Evolutionary conservation across 2,329 filamentous ascomycete genomes (phyloP).

Genomic region (Trichoderma sp.): DNA sequence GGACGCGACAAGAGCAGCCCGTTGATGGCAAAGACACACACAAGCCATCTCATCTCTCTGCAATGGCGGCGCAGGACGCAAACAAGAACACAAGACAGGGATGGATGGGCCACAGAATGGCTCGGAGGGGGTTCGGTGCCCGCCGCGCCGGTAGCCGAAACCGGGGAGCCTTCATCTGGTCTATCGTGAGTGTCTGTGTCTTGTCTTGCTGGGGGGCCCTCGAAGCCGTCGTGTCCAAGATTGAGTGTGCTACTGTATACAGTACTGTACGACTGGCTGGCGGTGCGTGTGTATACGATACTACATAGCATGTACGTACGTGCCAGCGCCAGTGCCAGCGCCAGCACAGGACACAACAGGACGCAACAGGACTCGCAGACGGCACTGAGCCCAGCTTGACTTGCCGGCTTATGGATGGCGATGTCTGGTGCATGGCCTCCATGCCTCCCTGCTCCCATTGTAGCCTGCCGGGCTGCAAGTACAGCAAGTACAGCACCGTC

Average conservation of each 20-base stretch:
- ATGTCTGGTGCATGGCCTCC: not conserved
- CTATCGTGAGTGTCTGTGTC: not conserved
- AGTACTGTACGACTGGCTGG: too few species aligned
- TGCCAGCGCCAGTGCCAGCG: too few species aligned
- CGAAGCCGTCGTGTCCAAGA: not conserved
- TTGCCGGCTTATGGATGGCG: not conserved
- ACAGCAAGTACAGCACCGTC: too few species aligned
- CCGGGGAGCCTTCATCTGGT: slow-evolving; percentile 12
- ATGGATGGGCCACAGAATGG: slow-evolving; percentile 6
- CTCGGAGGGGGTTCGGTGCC: slow-evolving; percentile 9
- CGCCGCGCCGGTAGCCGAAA: slow-evolving; percentile 19
- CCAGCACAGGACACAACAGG: too few species aligned
- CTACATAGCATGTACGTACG: too few species aligned
- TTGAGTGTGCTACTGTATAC: not conserved
- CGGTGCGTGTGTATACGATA: not conserved
- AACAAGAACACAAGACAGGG: not conserved
- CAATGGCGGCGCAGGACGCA: not conserved
- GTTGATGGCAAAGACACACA: not conserved
- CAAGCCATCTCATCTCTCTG: not conserved
- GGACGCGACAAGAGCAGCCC: not conserved
- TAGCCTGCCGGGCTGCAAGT: not conserved
- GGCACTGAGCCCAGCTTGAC: not conserved
- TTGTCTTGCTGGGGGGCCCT: not conserved
- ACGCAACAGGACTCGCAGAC: too few species aligned
- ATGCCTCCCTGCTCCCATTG: not conserved